Evolutionary conservation across 805 yeast species (phyloP), one percentile per base, ranked within the genome.

Genomic region (Myxozyma geophila): DNA sequence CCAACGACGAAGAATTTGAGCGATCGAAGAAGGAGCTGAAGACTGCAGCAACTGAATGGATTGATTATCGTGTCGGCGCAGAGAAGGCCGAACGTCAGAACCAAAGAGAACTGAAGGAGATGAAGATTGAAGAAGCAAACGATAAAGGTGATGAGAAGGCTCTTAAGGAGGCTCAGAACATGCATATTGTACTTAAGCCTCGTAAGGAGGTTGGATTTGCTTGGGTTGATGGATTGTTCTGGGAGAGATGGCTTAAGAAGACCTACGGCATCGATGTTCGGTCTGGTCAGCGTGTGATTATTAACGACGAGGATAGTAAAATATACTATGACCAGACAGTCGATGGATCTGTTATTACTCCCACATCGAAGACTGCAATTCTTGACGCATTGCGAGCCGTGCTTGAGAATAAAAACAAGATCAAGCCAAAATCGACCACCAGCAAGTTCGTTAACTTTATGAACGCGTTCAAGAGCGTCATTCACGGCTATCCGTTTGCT

Each of bases 161-260:
- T 2, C 71, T 70, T 10, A 66, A 72, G 46, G 63, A 59, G 55
- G 78, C 77, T 15, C 69, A 70, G 61, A 66, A 59, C 47, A 72
- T 70, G 51, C 69, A 62, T 43, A 73, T 74, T 28, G 70, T 66
- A 17, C 70, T 71, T 10, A 69, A 72, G 6, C 67, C 66, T 1
- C 61, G 67, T 8, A 58, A 55, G 48, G 64, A 53, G 51, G 74
- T 74, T 8, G 77, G 75, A 7, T 74, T 75, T 55, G 77, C 76
- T 2, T 75, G 77, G 77, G 71, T 75, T n/a, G 75, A 75, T 63
- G 76, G 75, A 12, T 62, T 70, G 17, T 71, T 71, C 58, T 74
- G 76, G 75, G 72, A 70, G 58, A 63, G 74, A 19, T 75, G 78
- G 78, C 66, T 75, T 44, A 67, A 67, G 51, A 67, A 67, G 52